phyloP scores from a whole-genome alignment of 2,329 filamentous ascomycete genomes.

The Pleomassaria siparia region DNA sequence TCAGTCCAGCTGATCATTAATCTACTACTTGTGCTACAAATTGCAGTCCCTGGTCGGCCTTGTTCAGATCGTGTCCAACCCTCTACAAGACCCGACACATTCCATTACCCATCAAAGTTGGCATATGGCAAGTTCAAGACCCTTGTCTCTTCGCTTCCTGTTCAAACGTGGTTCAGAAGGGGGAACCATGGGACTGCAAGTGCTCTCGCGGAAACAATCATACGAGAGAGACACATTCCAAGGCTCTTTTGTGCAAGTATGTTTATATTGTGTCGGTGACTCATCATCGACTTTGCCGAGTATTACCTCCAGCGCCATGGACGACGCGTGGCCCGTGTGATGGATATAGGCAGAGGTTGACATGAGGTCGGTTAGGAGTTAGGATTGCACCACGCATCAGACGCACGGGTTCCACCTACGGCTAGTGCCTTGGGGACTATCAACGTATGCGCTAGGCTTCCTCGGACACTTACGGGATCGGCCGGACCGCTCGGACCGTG shows the following conservation, averaged over 20 bases:
- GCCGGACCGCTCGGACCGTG: background rate
- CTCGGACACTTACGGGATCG: background rate
- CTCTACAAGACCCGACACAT: too few species aligned
- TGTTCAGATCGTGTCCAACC: too few species aligned
- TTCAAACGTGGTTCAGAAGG: too few species aligned
- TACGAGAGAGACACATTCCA: too few species aligned
- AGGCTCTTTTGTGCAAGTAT: background rate
- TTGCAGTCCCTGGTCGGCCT: background rate
- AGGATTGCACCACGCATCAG: background rate
- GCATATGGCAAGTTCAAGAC: too few species aligned
- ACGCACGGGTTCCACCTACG: background rate
- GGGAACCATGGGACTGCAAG: too few species aligned
- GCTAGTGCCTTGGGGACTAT: background rate
- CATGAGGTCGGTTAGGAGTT: background rate
- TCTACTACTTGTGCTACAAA: background rate
- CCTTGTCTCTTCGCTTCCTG: too few species aligned
- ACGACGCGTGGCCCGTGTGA: background rate
- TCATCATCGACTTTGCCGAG: background rate
- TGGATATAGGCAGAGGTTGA: background rate
- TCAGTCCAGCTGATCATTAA: constrained; percentile 6
- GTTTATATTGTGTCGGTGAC: too few species aligned
- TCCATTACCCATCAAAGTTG: too few species aligned
- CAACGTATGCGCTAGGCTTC: background rate
- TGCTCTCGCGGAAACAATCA: too few species aligned
- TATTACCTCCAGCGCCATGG: background rate